Evolutionary conservation across 1,284 basidiomycete genomes (phyloP), one percentile per base, ranked within the genome.

Genomic region (Tremellales sp.): DNA sequence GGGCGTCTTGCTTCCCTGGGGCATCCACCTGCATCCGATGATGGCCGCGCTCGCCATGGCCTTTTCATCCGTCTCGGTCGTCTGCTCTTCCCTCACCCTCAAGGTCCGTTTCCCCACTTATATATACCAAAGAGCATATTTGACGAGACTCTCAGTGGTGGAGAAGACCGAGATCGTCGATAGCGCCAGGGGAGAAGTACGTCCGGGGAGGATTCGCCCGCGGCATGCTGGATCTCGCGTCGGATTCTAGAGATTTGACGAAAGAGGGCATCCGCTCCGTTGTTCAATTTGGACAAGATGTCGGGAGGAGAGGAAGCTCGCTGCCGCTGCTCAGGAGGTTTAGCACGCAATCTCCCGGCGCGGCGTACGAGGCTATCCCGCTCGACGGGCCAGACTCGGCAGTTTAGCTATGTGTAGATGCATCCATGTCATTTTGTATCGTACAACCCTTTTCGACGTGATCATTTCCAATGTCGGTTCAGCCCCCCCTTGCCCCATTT

Each of bases 11-110:
- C 76, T 98, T 13, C 95, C 95, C 0, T 82, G 91, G 74, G 91
- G 91, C 6, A 62, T 93, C 29, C 89, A 92, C 70, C 81, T 98
- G 65, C 95, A 94, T 63, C 95, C 95, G 3, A 98, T 98, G 94
- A 84, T 93, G 76, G 93, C 95, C 0, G 94, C 90, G 9, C 87
- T 85, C 1, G 93, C 94, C 19, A 99, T 99, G 95, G 94, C 95
- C 16, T 93, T 89, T 70, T 93, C 88, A 40, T 91, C 87, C 58
- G 94, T 98, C 36, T 93, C 89, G 57, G 95, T 99, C 42, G 94
- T 99, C 8, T 81, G 80, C 16, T 92, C 87, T 55, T 92, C 87
- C 47, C 74, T 98, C 63, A 83, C 86, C 40, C 77, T 99, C 55
- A 86, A 81, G 65, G 70, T 72, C 48, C 61, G 68, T 53, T 19